Conservation (phyloP, 768 basidiomycete genomes). For the Vararia minispora region DNA sequence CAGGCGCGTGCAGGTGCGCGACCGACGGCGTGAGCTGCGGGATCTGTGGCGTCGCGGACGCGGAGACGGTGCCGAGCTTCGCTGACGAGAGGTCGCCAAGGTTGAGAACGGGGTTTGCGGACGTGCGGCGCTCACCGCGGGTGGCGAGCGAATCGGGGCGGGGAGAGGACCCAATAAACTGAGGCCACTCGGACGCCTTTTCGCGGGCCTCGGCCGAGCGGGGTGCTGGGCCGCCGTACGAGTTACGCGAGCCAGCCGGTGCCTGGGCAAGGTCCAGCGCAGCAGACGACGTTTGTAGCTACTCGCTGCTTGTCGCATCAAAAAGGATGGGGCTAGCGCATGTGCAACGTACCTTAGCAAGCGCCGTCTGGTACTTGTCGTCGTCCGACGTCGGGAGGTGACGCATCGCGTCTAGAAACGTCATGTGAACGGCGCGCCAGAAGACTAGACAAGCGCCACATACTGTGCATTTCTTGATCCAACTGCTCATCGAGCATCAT, state of each 20-base stretch:
- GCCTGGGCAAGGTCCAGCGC: slow-evolving; percentile 87
- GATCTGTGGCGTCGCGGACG: slow-evolving; percentile 52
- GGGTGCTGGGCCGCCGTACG: slow-evolving; percentile 38
- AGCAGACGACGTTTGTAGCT: slow-evolving; percentile 83
- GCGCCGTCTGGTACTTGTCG: slow-evolving; percentile 63
- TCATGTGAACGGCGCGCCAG: slow-evolving; percentile 4
- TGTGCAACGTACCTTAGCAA: slow-evolving; percentile 43
- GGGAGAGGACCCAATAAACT: slow-evolving; percentile 59
- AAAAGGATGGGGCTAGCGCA: background rate
- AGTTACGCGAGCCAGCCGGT: slow-evolving; percentile 63
- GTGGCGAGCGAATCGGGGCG: slow-evolving; percentile 45
- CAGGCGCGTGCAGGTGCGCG: slow-evolving; percentile 28
- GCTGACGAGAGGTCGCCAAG: slow-evolving; percentile 34
- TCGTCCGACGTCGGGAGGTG: slow-evolving; percentile 82
- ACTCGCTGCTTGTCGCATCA: slow-evolving; percentile 2
- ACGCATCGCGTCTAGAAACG: slow-evolving; percentile 66
- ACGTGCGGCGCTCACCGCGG: slow-evolving; percentile 55
- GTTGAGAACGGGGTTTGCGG: slow-evolving; percentile 64
- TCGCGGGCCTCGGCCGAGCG: slow-evolving; percentile 49
- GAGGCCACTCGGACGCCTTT: slow-evolving; percentile 89
- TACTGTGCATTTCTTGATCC: slow-evolving; percentile 91
- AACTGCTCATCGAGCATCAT: slow-evolving; percentile 91
- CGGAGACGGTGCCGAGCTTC: slow-evolving; percentile 41
- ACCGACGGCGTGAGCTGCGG: slow-evolving; percentile 43
- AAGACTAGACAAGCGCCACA: slow-evolving; percentile 19